Conservation (phyloP, 495 filamentous ascomycete genomes). For the Hypoxylon lienhwacheense region DNA sequence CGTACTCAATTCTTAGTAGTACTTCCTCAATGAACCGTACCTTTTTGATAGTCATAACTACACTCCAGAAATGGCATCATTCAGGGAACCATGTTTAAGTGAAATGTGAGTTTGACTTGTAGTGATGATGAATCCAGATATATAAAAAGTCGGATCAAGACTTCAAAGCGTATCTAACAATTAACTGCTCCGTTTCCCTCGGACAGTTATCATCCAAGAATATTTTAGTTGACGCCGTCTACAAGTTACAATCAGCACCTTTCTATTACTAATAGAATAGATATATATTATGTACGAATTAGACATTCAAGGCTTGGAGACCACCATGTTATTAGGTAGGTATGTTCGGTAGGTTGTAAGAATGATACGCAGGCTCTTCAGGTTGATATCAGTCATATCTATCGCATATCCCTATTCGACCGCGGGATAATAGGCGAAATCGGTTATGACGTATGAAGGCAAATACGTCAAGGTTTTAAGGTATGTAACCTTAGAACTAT, state of each 20-base stretch:
- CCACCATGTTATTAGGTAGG: constrained; percentile 2
- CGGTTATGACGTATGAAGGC: constrained; percentile 25
- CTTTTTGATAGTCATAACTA: no score
- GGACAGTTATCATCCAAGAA: no score
- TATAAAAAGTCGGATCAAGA: no score
- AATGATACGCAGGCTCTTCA: constrained; percentile 4
- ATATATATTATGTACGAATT: neutral
- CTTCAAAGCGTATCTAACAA: no score
- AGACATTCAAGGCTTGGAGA: neutral
- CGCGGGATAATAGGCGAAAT: constrained; percentile 16
- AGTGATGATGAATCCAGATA: no score
- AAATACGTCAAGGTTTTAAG: neutral
- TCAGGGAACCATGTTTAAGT: no score
- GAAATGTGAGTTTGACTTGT: no score
- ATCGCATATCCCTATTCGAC: constrained; percentile 20
- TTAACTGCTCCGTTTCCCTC: no score
- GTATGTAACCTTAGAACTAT: neutral
- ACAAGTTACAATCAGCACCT: constrained; percentile 12
- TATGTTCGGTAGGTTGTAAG: constrained; percentile 4
- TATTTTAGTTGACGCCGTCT: constrained; percentile 25
- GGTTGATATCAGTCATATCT: constrained; percentile 17
- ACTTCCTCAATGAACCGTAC: no score
- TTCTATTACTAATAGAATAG: neutral
- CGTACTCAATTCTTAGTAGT: no score
- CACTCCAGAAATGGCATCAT: no score